These are phyloP conservation scores for Dillenia turbinata DNA, from an alignment of 164 flowering plant genomes.

Conservation along the genomic window DNA sequence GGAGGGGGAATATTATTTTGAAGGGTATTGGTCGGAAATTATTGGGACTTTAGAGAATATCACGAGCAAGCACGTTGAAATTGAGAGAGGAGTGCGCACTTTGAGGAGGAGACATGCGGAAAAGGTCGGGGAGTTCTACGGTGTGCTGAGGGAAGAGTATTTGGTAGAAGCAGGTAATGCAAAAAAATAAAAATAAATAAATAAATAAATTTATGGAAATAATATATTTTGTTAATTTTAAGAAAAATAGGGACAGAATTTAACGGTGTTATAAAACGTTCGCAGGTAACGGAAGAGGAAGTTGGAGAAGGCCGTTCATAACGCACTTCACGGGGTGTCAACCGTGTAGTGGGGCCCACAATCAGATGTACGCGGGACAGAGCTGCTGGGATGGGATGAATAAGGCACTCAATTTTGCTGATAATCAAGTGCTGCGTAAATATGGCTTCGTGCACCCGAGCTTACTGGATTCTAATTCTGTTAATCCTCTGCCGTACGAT, in stretches of 20 bases:
- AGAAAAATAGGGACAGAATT: too few species aligned
- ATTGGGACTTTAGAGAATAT: constrained; percentile 39
- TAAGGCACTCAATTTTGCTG: constrained; percentile 74
- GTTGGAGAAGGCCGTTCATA: constrained; percentile 70
- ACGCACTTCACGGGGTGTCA: constrained; percentile 98
- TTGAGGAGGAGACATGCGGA: constrained; percentile 76
- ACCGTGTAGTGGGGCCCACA: constrained; percentile 89
- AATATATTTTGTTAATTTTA: too few species aligned
- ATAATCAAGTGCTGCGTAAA: constrained; percentile 80
- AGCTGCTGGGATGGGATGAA: constrained; percentile 75
- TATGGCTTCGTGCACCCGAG: constrained; percentile 58
- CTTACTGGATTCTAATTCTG: constrained; percentile 33
- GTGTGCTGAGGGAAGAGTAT: constrained; percentile 38
- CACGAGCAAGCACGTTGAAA: constrained; percentile 32
- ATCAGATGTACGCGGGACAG: constrained; percentile 52
- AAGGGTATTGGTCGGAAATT: constrained; percentile 84
- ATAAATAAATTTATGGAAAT: too few species aligned
- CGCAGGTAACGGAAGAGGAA: constrained; percentile 27
- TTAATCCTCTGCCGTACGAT: constrained; percentile 54
- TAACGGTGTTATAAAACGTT: too few species aligned
- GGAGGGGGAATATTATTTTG: constrained; percentile 68
- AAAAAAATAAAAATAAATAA: constrained; percentile 15
- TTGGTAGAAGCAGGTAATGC: constrained; percentile 44
- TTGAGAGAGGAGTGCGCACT: constrained; percentile 33
- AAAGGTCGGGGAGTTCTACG: constrained; percentile 53